Evolutionary conservation across 306 rosid genomes (phyloP), one percentile per base, ranked within the genome.

Genomic region (Geum urbanum): DNA sequence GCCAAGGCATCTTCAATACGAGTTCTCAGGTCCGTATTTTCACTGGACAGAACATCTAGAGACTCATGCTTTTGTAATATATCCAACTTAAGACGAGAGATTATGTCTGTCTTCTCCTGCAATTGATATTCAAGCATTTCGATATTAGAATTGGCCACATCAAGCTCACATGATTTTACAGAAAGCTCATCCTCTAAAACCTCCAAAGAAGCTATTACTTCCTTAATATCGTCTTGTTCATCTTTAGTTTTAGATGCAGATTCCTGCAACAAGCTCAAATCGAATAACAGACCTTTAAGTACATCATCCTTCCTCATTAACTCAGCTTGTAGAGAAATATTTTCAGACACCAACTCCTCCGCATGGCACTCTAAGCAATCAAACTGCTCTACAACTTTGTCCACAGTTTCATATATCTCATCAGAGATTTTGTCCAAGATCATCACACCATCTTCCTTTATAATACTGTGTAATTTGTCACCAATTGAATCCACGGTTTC

Each of bases 181-280:
- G 81, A 83, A 75, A 92, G 91, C 70, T 89, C 95, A 5, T 52
- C 80, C 76, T 91, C 95, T 52, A 91, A 72, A 70, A 79, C 84
- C 59, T 80, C 87, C 67, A 91, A 66, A 45, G 85, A 86, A 72
- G 81, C 84, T 59, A 73, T 67, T 71, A 86, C 74, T 61, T 84
- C 86, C 45, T 84, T 90, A 68, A 87, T 74, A 71, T 91, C 92
- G 69, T 88, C 99, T 67, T 86, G 86, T 62, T 84, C 84, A 77
- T 94, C 99, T 80, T 88, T 87, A 22, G 68, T 83, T 71, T 78
- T 86, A 16, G 99, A 88, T 46, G 99, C 91, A 43, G 99, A 85
- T 83, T 94, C 99, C 80, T 94, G 99, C 79, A 94, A 83, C 86
- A 94, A 84, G 78, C 99, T 91, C 70, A 91, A 77, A 79, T 94